These are phyloP conservation scores for Boletus eberwhitei DNA, from an alignment of 768 basidiomycete species.

Conservation along the genomic window DNA sequence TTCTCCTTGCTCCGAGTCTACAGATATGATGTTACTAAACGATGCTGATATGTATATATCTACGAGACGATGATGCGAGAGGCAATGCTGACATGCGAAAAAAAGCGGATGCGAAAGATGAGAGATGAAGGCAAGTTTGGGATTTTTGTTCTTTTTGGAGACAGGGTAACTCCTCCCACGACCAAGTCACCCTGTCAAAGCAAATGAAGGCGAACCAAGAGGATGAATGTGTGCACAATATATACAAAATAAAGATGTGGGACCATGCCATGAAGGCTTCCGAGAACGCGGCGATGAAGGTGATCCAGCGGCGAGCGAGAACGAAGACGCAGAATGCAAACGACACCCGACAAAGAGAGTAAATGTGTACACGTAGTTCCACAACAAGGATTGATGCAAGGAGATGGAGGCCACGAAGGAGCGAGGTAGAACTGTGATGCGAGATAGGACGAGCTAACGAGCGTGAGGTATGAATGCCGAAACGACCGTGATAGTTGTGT, in stretches of 20 bases:
- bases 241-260: conserved; percentile 23
- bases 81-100: conserved; percentile 5
- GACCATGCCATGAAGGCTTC: neutral
- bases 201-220: neutral
- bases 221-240: conserved; percentile 5
- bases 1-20: conserved; percentile 18
- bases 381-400: conserved; percentile 27
- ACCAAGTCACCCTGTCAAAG: conserved; percentile 1
- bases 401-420: conserved; percentile 17
- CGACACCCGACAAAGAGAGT: conserved; percentile 11
- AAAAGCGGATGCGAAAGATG: neutral
- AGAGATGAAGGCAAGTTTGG: neutral
- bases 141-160: neutral
- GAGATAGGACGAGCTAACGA: conserved; percentile 8
- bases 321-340: conserved; percentile 6
- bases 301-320: conserved; percentile 4
- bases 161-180: conserved; percentile 5
- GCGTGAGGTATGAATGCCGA: conserved; percentile 2
- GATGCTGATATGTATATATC: conserved; percentile 15
- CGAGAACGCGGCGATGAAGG: neutral
- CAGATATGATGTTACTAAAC: conserved; percentile 22
- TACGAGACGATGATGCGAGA: conserved; percentile 13
- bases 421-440: conserved; percentile 4
- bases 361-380: conserved; percentile 34
- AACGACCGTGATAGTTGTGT: conserved; percentile 15